Conservation (phyloP, 257 asterid genomes). For the Nicotiana tabacum region DNA sequence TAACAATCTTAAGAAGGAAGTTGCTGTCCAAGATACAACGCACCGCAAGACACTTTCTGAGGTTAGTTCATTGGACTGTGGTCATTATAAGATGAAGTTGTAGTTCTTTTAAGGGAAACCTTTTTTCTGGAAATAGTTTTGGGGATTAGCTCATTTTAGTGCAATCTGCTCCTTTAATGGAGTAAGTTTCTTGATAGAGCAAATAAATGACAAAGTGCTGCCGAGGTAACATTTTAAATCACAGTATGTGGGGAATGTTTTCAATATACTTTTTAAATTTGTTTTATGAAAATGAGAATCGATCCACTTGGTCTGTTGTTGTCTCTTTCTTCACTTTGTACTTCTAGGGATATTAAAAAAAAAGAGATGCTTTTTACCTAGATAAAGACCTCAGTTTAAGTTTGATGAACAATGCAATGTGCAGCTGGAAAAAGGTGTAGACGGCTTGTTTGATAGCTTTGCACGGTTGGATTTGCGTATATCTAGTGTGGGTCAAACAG, state of each 20-base stretch:
- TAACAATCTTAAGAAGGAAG: constrained; percentile 71
- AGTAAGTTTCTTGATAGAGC: not conserved
- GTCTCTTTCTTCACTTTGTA: not conserved
- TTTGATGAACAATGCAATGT: constrained; percentile 14
- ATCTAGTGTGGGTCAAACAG: constrained; percentile 99
- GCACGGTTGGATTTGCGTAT: constrained; percentile 93
- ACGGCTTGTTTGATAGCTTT: constrained; percentile 91
- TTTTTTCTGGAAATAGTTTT: not conserved
- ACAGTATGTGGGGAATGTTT: not conserved
- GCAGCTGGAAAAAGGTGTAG: constrained; percentile 99
- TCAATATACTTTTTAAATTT: not conserved
- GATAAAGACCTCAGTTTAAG: not conserved
- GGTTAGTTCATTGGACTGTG: constrained; percentile 36
- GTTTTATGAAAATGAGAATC: not conserved
- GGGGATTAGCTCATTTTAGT: not conserved
- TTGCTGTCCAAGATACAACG: constrained; percentile 77
- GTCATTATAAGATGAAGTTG: not conserved
- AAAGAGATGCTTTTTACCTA: not conserved
- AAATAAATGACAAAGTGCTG: not conserved
- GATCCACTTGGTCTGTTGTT: not conserved
- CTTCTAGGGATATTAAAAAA: not conserved
- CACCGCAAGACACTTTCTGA: constrained; percentile 91
- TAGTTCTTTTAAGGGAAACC: not conserved
- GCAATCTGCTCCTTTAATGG: not conserved
- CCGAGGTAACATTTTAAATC: not conserved